A percentile compares a stretch with the other conserved stretches of the same genome.
Evolutionary conservation across 1,284 basidiomycete genomes (phyloP).

Genomic region (Tremellales sp.): DNA sequence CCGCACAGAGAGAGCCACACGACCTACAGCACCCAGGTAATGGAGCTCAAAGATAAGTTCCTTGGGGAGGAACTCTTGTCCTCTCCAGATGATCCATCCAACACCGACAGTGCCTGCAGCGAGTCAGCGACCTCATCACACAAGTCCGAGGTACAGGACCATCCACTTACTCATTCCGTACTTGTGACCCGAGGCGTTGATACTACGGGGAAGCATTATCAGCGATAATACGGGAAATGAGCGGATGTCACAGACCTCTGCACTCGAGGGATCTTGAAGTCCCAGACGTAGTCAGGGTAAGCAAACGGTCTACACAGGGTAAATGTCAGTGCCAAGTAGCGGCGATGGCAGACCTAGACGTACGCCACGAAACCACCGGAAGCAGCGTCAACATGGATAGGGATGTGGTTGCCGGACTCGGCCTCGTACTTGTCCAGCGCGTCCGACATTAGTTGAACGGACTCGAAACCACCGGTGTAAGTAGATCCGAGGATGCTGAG

Average conservation of each 20-base stretch:
- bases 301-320: constrained; percentile 27
- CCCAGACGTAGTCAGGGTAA: constrained; percentile 74
- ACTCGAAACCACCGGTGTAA: constrained; percentile 91
- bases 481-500: constrained; percentile 55
- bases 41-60: constrained; percentile 92
- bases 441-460: constrained; percentile 79
- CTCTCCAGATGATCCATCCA: constrained; percentile 82
- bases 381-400: constrained; percentile 67
- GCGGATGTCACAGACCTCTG: constrained; percentile 56
- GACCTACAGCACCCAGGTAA: constrained; percentile 52
- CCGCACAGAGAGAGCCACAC: too few relatives aligned
- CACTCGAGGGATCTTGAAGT: constrained; percentile 80
- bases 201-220: too few relatives aligned
- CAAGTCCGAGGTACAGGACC: background rate
- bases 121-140: constrained; percentile 4
- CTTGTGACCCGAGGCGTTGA: constrained; percentile 73
- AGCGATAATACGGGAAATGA: constrained; percentile 55
- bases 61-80: constrained; percentile 70
- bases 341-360: constrained; percentile 4
- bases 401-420: constrained; percentile 72
- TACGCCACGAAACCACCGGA: constrained; percentile 73
- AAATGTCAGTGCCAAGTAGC: constrained; percentile 3
- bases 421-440: constrained; percentile 80
- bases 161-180: constrained; percentile 60
- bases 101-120: constrained; percentile 63